Evolutionary conservation across 2,329 filamentous ascomycete genomes (phyloP), one percentile per base, ranked within the genome.

Genomic region (Colletotrichum shisoi): DNA sequence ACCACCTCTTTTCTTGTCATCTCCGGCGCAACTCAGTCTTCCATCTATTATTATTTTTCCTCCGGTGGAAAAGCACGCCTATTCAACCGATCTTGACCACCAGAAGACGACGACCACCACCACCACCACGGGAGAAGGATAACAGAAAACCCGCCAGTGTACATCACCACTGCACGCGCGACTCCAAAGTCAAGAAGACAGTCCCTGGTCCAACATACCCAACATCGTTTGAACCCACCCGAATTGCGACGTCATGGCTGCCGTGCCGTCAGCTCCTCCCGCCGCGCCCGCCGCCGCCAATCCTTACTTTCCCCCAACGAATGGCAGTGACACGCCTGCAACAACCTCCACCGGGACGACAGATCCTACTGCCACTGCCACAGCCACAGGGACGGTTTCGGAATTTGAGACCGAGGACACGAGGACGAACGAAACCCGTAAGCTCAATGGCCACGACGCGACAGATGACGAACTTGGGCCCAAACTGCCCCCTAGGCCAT

Each of bases 191-290:
- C 21, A 34, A 44, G 24, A 44, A n/a, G 42, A 31, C 21, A 31
- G 40, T 24, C 3, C 46, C 34, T 17, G 27, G 27, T 31, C 27
- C 27, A 31, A 31, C 27, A 31, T 31, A 42, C 27, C 57, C 39
- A 51, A n/a, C 31, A 51, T 57, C 49, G 44, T 52, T 34, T 13
- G 52, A 57, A 44, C 31, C 62, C 66, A 62, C 51, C 39, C 62
- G 21, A 56, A 61, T 56, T 57, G 51, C 66, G 56, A 62, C 66
- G 52, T 62, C 51, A 68, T 68, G 66, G 57, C 66, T 67, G 27
- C 66, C 45, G 48, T 64, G 46, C 62, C 56, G 40, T 46, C 57
- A 68, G 62, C 65, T 62, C 57, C 51, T 39, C 62, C 62, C 21
- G 44, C 65, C 12, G 62, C 31, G 52, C 46, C 42, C 8, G 19